Evolutionary conservation across 2,329 filamentous ascomycete genomes (phyloP), one percentile per base, ranked within the genome.

Genomic region (Coniochaeta sp.): DNA sequence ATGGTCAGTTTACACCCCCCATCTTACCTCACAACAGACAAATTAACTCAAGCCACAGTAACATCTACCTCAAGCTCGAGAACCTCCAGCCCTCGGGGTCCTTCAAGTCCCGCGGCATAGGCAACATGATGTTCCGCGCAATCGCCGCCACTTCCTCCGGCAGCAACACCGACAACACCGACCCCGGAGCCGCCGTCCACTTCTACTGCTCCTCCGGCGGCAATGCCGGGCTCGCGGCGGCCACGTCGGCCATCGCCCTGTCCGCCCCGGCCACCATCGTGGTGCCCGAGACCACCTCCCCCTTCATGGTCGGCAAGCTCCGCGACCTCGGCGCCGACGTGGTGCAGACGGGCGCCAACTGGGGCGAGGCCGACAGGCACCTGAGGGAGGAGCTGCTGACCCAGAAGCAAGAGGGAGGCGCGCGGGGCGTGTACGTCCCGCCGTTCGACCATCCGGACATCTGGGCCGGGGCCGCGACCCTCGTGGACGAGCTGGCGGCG

Each of bases 41-140:
- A 17, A 40, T 17, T n/a, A 9, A 40, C 38, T 34, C 36, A 30
- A 55, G 16, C 50, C 26, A 28, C 62, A 80, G 89, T 78, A 86
- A 88, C 76, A 84, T 95, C 75, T 90, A 88, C 72, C 85, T 95
- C 69, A 95, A 95, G 73, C 84, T 93, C 61, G 90, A 95, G 67
- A 89, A 88, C 69, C 80, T 90, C 60, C 91, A 96, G 72, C 91
- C 90, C 8, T 89, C 88, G 8, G 89, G 89, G 63, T 92, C 89
- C 17, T 96, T 95, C 84, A 93, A 95, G 73, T 92, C 89, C 50
- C 81, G 84, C 67, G 89, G 88, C 59, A 85, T 93, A 65, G 89
- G 89, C 66, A 84, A 90, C 74, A 83, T 88, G 68, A 85, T 91
- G 71, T 79, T 86, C 58, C 77, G 79, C 63, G 77, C 73, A 71